These are phyloP conservation scores for Metschnikowia lachancei DNA, from an alignment of 805 yeast species.

Conservation along the genomic window DNA sequence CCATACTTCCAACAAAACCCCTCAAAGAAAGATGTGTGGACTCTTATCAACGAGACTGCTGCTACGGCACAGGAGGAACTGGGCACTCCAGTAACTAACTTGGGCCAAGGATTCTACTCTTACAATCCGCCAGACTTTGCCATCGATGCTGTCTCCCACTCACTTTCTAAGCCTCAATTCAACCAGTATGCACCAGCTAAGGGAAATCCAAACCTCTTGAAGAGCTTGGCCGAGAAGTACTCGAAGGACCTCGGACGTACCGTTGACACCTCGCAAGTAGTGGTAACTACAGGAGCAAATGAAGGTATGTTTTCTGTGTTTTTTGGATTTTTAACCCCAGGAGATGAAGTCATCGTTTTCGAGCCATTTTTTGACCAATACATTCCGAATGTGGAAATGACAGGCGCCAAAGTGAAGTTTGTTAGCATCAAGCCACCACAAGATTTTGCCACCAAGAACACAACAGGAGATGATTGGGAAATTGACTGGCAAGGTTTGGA, in stretches of 20 bases:
- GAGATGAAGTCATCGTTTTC: constrained; percentile 94
- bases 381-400: constrained; percentile 86
- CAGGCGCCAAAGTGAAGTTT: constrained; percentile 88
- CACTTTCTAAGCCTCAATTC: constrained; percentile 66
- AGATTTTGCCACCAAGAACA: constrained; percentile 58
- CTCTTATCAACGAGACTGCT: constrained; percentile 92
- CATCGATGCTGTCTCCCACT: constrained; percentile 71
- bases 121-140: constrained; percentile 96
- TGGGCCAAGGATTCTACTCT: constrained; percentile 97
- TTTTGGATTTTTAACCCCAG: constrained; percentile 78
- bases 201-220: constrained; percentile 76
- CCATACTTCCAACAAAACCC: constrained; percentile 60
- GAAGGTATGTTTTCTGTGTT: constrained; percentile 88
- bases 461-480: constrained; percentile 83
- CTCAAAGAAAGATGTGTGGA: constrained; percentile 89
- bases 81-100: constrained; percentile 78
- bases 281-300: constrained; percentile 94
- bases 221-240: constrained; percentile 70
- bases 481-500: constrained; percentile 78
- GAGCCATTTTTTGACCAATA: constrained; percentile 98
- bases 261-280: constrained; percentile 59
- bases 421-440: constrained; percentile 84
- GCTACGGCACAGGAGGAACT: constrained; percentile 68
- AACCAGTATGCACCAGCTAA: constrained; percentile 93
- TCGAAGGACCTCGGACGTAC: constrained; percentile 60